phyloP scores from a whole-genome alignment of 2,329 filamentous ascomycete species.

The Apiospora koreana region DNA sequence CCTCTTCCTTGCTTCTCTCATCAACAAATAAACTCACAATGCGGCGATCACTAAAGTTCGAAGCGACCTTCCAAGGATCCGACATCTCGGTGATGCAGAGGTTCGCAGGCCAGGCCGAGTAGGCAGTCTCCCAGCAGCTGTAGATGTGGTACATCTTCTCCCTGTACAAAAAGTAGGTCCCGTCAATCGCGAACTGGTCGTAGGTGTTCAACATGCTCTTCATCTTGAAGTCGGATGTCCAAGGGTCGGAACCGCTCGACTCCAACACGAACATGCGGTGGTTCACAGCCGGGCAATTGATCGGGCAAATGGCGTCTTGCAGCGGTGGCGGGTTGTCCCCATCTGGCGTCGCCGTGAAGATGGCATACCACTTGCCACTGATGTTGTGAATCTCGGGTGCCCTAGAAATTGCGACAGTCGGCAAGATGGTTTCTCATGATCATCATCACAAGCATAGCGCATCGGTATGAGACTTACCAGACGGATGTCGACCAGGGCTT shows the following conservation, averaged over 20 bases:
- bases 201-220: slow-evolving; percentile 37
- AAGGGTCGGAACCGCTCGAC: slow-evolving; percentile 32
- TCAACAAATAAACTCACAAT: slow-evolving; percentile 19
- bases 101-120: slow-evolving; percentile 37
- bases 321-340: slow-evolving; percentile 34
- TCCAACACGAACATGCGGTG: slow-evolving; percentile 39
- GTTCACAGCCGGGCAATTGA: slow-evolving; percentile 38
- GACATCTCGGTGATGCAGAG: slow-evolving; percentile 38
- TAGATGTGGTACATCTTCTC: slow-evolving; percentile 36
- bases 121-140: slow-evolving; percentile 37
- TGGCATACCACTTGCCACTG: slow-evolving; percentile 33
- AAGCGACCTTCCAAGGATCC: slow-evolving; percentile 35
- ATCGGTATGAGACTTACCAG: slow-evolving; percentile 20
- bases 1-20: not conserved
- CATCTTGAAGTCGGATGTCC: slow-evolving; percentile 32
- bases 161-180: slow-evolving; percentile 35
- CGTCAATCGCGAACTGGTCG: slow-evolving; percentile 38
- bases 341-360: slow-evolving; percentile 37
- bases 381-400: slow-evolving; percentile 38
- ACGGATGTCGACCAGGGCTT: slow-evolving; percentile 37
- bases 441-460: too few species aligned
- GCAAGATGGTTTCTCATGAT: too few species aligned
- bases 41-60: slow-evolving; percentile 31
- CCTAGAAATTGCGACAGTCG: not conserved
- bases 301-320: slow-evolving; percentile 35